Base-by-base conservation (phyloP, 768 basidiomycete species). In the Tricholoma matsutake region DNA sequence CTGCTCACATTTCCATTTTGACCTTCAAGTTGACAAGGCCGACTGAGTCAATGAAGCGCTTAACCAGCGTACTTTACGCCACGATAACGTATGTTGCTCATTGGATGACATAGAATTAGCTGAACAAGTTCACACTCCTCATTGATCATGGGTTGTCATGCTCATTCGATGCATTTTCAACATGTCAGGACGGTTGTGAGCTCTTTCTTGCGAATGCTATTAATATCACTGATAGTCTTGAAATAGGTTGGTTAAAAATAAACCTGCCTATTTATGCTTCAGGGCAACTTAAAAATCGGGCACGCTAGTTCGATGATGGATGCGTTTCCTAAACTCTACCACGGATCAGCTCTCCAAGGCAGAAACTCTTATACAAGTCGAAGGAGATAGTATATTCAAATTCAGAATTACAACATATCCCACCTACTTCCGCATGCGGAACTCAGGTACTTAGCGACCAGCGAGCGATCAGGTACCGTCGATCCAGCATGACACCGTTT, bases 71-170 rank as follows among this genome's bases (percentile, higher is more conserved):
- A 47, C 13, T 28, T 11, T 16, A 28, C 10, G 25, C 25, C 22
- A 49, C 25, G 14, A 10, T 49, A 49, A 49, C 7, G 5, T 28
- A 14, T 49, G 22, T 49, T 22, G 47, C 22, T 49, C 13, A 49
- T 28, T 56, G 39, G 57, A 58, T 22, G 57, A 49, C 4, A 16
- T 58, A 20, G 41, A 58, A 13, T 31, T 58, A 18, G 16, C 57
- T 9, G 28, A 58, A 13, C n/a, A 10, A 6, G 32, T 34, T 31
- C 43, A 22, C 10, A 9, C 4, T 45, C 14, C 22, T 25, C 22
- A 25, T 25, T 25, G 22, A 25, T n/a, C n/a, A n/a, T n/a, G n/a
- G n/a, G n/a, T n/a, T n/a, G n/a, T n/a, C n/a, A n/a, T 58, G 5
- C 20, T 58, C 25, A 18, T 47, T 25, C 22, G 45, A n/a, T n/a